Percentiles rank a stretch among this genome's conserved stretches.
These are phyloP conservation scores for Phytomonas francai DNA, from an alignment of 208 protist genomes.

Conservation along the genomic window DNA sequence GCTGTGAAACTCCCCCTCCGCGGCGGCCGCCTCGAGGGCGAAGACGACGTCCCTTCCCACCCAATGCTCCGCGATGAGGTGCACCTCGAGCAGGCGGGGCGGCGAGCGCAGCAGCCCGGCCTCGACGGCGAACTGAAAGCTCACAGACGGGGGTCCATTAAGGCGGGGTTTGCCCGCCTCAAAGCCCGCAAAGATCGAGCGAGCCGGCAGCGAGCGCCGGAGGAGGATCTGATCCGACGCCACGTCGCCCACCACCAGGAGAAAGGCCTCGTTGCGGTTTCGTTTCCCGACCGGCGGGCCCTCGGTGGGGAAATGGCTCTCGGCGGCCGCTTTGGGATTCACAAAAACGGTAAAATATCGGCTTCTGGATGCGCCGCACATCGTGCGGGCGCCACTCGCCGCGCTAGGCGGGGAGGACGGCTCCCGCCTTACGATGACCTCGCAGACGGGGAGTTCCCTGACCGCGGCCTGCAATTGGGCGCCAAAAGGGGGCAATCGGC, in stretches of 20 bases:
- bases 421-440: slow-evolving; percentile 4
- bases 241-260: background rate
- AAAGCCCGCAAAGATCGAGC: no score
- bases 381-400: no score
- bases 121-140: no score
- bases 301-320: no score
- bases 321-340: no score
- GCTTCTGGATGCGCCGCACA: no score
- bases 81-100: background rate
- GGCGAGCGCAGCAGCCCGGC: background rate
- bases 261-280: no score
- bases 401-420: background rate
- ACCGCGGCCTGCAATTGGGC: slow-evolving; percentile 16
- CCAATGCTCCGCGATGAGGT: background rate
- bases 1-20: background rate
- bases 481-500: slow-evolving; percentile 67
- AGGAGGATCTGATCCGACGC: background rate
- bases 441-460: slow-evolving; percentile 16
- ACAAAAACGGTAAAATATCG: no score
- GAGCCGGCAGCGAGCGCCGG: background rate
- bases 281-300: no score
- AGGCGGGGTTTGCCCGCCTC: no score
- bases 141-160: no score
- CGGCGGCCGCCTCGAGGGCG: background rate
- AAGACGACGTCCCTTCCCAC: background rate